These are phyloP conservation scores for Striga asiatica DNA, from an alignment of 257 asterid genomes.

Conservation along the genomic window DNA sequence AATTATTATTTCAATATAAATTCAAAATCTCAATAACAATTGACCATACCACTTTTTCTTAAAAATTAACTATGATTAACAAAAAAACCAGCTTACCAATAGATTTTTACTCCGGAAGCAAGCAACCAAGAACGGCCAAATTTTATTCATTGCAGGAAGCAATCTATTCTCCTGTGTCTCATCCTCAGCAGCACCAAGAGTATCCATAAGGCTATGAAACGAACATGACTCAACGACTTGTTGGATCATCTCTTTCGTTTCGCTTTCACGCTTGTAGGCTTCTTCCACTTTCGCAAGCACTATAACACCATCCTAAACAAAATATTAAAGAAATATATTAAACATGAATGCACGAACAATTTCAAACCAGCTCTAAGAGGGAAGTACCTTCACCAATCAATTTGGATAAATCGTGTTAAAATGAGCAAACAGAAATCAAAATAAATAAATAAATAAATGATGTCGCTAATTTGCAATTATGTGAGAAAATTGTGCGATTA, in stretches of 20 bases:
- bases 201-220: constrained; percentile 51
- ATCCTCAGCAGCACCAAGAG: constrained; percentile 59
- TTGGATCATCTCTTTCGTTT: constrained; percentile 57
- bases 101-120: constrained; percentile 75
- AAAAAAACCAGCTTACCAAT: constrained; percentile 35
- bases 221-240: constrained; percentile 33
- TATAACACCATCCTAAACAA: constrained; percentile 53
- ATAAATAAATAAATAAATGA: too few relatives aligned
- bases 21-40: too few relatives aligned
- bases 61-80: not conserved
- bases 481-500: not conserved
- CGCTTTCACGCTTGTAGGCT: constrained; percentile 67
- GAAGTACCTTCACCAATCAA: not conserved
- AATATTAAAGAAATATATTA: not conserved
- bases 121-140: constrained; percentile 87
- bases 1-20: too few relatives aligned
- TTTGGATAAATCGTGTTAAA: not conserved
- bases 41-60: not conserved
- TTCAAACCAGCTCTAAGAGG: not conserved
- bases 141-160: constrained; percentile 92
- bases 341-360: not conserved
- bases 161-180: constrained; percentile 66
- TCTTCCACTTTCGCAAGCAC: constrained; percentile 74
- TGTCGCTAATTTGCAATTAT: too few relatives aligned
- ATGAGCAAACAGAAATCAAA: too few relatives aligned